These are phyloP conservation scores for Termitomyces sp. DNA, from an alignment of 768 basidiomycete genomes.

Conservation along the genomic window DNA sequence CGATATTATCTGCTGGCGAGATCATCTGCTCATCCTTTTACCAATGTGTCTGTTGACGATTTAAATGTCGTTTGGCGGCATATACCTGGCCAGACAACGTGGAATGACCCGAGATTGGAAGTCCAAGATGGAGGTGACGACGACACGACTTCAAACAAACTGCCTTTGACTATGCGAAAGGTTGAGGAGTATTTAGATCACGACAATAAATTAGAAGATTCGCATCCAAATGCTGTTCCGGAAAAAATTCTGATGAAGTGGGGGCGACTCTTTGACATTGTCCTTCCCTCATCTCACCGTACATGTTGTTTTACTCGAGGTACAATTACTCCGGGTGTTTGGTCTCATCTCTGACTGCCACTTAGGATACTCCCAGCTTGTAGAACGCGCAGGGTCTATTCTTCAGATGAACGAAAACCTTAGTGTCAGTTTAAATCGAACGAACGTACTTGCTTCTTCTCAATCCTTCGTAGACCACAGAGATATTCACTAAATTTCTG, in stretches of 20 bases:
- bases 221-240: slow-evolving; percentile 36
- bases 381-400: slow-evolving; percentile 75
- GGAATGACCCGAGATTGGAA: slow-evolving; percentile 34
- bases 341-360: neutral
- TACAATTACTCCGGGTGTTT: slow-evolving; percentile 15
- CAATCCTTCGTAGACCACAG: slow-evolving; percentile 43
- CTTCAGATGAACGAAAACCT: slow-evolving; percentile 64
- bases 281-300: slow-evolving; percentile 51
- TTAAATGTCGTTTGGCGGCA: slow-evolving; percentile 35
- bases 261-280: slow-evolving; percentile 79
- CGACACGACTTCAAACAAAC: neutral
- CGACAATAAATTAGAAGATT: slow-evolving; percentile 1
- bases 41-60: slow-evolving; percentile 13
- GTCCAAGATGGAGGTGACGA: neutral
- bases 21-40: slow-evolving; percentile 33
- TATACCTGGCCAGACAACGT: slow-evolving; percentile 43
- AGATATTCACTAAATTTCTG: slow-evolving; percentile 52
- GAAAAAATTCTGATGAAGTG: slow-evolving; percentile 65
- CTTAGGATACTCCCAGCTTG: slow-evolving; percentile 68
- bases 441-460: neutral
- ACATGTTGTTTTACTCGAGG: slow-evolving; percentile 83
- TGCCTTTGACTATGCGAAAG: slow-evolving; percentile 5
- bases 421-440: slow-evolving; percentile 39
- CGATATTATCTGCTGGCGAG: slow-evolving; percentile 79
- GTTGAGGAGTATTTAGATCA: slow-evolving; percentile 40